Percentiles rank a stretch among this genome's conserved stretches.
These are phyloP conservation scores for Trichoderma erinaceum DNA, from an alignment of 495 filamentous ascomycete genomes.

Conservation along the genomic window DNA sequence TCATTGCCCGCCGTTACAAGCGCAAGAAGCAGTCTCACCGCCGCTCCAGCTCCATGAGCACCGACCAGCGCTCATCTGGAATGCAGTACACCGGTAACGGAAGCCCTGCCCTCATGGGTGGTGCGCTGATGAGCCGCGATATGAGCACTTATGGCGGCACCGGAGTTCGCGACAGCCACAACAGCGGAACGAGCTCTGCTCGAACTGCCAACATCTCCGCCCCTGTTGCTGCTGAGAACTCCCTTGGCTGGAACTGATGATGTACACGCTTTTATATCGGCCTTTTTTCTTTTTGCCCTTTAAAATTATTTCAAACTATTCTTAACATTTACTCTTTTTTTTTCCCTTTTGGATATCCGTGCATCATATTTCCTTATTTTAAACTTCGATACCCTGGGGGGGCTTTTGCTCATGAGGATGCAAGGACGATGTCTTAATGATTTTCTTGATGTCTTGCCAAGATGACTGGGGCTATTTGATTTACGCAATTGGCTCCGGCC, in stretches of 20 bases:
- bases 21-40: slow-evolving; percentile 74
- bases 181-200: slow-evolving; percentile 63
- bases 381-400: slow-evolving; percentile 48
- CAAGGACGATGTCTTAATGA: slow-evolving; percentile 10
- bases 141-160: slow-evolving; percentile 44
- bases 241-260: slow-evolving; percentile 90
- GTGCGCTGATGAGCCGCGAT: slow-evolving; percentile 43
- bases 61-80: slow-evolving; percentile 28
- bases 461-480: not conserved
- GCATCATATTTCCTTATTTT: slow-evolving; percentile 24
- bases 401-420: slow-evolving; percentile 17
- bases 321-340: not conserved
- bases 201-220: slow-evolving; percentile 64
- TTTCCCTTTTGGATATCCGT: slow-evolving; percentile 16
- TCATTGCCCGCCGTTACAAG: slow-evolving; percentile 88
- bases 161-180: slow-evolving; percentile 58
- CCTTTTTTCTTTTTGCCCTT: not conserved
- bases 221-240: slow-evolving; percentile 95
- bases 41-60: slow-evolving; percentile 62
- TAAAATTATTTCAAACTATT: not conserved
- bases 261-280: slow-evolving; percentile 15
- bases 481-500: not conserved
- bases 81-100: slow-evolving; percentile 52
- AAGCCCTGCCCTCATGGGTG: slow-evolving; percentile 52
- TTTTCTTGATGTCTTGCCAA: slow-evolving; percentile 7